Conservation (phyloP, 768 basidiomycete species). For the Neoboletus brunneissimus region DNA sequence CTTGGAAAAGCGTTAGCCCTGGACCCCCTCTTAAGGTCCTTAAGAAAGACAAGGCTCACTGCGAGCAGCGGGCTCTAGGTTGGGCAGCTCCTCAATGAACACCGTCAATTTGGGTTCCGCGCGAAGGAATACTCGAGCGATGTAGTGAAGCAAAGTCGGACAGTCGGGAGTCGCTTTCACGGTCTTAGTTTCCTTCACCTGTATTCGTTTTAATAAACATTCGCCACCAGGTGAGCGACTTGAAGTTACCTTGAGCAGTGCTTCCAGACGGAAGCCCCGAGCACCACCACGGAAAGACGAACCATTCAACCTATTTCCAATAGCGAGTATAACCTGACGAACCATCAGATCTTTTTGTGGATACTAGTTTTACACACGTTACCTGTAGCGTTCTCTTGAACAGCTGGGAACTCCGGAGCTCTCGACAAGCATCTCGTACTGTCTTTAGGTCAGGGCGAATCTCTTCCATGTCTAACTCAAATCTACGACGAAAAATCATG, state of each 20-base stretch:
- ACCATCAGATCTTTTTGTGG: neutral
- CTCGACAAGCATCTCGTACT: conserved; percentile 64
- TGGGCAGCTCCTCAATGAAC: conserved; percentile 80
- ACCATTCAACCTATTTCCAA: conserved; percentile 83
- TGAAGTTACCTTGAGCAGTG: conserved; percentile 68
- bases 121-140: conserved; percentile 71
- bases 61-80: conserved; percentile 79
- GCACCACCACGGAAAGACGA: conserved; percentile 84
- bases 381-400: conserved; percentile 75
- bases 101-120: conserved; percentile 61
- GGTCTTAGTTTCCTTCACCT: conserved; percentile 86
- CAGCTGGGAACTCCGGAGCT: conserved; percentile 59
- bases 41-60: conserved; percentile 39
- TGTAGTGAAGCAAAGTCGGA: conserved; percentile 87
- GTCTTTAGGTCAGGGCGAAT: conserved; percentile 77
- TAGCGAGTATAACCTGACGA: conserved; percentile 59
- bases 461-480: conserved; percentile 83
- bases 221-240: neutral
- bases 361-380: neutral
- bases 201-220: neutral
- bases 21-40: neutral
- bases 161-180: conserved; percentile 64
- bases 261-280: conserved; percentile 79
- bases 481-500: conserved; percentile 80
- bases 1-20: conserved; percentile 36